A percentile compares a stretch with the other conserved stretches of the same genome.
These are phyloP conservation scores for Taphrina populina DNA, from an alignment of 1,139 yeast genomes.

Conservation along the genomic window DNA sequence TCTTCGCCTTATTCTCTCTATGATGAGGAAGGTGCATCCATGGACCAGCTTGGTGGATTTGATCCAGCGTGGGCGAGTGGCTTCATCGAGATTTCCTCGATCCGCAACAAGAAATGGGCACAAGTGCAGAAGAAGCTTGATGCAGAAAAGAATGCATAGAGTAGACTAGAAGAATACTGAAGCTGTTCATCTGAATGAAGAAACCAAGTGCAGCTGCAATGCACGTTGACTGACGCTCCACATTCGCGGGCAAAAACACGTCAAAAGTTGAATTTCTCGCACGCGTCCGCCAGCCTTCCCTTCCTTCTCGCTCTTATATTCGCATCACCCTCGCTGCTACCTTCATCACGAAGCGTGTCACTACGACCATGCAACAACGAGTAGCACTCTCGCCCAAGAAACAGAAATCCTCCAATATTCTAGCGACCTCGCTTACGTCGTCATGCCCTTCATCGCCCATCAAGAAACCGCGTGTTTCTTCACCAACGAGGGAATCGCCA, in stretches of 20 bases:
- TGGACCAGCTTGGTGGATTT: slow-evolving; percentile 98
- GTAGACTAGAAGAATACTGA: neutral
- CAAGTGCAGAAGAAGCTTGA: slow-evolving; percentile 85
- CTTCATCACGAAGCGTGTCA: no score
- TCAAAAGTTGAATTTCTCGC: no score
- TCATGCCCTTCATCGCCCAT: slow-evolving; percentile 9
- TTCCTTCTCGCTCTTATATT: no score
- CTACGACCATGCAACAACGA: neutral
- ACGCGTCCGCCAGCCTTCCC: no score
- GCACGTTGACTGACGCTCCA: no score
- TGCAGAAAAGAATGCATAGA: slow-evolving; percentile 44
- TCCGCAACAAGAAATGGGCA: slow-evolving; percentile 97
- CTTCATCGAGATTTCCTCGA: slow-evolving; percentile 95
- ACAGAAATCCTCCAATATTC: slow-evolving; percentile 12
- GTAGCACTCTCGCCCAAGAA: slow-evolving; percentile 19
- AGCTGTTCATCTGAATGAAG: no score
- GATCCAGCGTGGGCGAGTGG: slow-evolving; percentile 96
- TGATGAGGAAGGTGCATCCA: slow-evolving; percentile 96
- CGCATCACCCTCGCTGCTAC: no score
- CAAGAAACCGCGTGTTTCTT: slow-evolving; percentile 8
- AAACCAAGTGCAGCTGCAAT: no score
- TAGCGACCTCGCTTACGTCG: slow-evolving; percentile 2
- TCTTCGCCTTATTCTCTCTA: slow-evolving; percentile 93
- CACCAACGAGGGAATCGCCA: slow-evolving; percentile 1
- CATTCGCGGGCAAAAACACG: no score